Conservation (phyloP, 768 basidiomycete species). For the Cystofilobasidium ferigula region DNA sequence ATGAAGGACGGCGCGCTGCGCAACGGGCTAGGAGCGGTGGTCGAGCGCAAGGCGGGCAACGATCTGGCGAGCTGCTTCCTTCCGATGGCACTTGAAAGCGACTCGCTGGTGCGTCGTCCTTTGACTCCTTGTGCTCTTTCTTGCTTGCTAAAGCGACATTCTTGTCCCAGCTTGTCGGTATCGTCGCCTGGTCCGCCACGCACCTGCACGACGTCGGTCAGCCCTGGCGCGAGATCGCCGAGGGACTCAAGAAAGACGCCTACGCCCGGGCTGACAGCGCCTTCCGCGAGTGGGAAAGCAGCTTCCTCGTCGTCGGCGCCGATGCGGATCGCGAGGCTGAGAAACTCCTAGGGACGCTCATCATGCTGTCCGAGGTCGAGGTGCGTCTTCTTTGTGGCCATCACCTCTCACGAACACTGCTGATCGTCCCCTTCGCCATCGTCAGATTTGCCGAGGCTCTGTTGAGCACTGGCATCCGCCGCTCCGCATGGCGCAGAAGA, state of each 20-base stretch:
- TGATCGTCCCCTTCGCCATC: background rate
- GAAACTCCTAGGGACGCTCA: conserved; percentile 16
- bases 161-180: conserved; percentile 5
- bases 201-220: conserved; percentile 20
- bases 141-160: background rate
- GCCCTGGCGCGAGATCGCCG: conserved; percentile 21
- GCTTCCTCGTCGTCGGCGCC: background rate
- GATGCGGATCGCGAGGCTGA: conserved; percentile 8
- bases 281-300: conserved; percentile 2
- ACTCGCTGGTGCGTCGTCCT: conserved; percentile 11
- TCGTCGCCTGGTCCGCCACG: conserved; percentile 24
- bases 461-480: conserved; percentile 17
- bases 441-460: conserved; percentile 25
- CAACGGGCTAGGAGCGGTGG: background rate
- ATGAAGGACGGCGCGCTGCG: no score
- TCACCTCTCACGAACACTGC: background rate
- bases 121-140: background rate
- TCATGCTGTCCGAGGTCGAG: conserved; percentile 20
- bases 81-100: conserved; percentile 21
- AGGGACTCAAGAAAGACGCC: background rate
- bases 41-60: conserved; percentile 1
- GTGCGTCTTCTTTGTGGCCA: conserved; percentile 1
- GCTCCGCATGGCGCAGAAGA: conserved; percentile 3
- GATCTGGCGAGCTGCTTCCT: conserved; percentile 21
- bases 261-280: background rate